Conservation (phyloP, 2,329 filamentous ascomycete species). For the Fusarium sp. region DNA sequence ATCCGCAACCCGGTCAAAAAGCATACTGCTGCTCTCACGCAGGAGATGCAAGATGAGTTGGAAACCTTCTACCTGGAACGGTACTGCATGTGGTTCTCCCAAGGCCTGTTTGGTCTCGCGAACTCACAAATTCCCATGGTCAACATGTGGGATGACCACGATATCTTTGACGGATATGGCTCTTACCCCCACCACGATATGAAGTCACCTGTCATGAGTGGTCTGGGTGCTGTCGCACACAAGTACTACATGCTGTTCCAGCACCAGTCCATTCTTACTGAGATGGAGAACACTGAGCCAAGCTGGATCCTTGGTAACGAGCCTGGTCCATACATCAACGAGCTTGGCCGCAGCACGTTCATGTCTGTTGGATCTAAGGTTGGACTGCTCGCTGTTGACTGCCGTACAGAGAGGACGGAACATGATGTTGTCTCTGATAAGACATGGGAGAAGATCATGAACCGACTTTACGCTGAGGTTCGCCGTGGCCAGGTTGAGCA, state of each 20-base stretch:
- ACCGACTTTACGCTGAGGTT: constrained; percentile 85
- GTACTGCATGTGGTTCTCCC: constrained; percentile 96
- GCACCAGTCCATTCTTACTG: constrained; percentile 86
- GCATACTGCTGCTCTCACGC: constrained; percentile 79
- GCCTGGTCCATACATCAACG: constrained; percentile 89
- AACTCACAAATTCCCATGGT: constrained; percentile 97
- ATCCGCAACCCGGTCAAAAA: constrained; percentile 85
- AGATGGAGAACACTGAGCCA: constrained; percentile 85
- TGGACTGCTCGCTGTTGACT: constrained; percentile 87
- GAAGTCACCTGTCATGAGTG: constrained; percentile 88
- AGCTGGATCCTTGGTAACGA: constrained; percentile 87
- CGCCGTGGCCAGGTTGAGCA: constrained; percentile 88
- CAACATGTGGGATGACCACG: constrained; percentile 97
- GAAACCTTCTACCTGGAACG: constrained; percentile 89
- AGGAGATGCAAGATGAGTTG: constrained; percentile 87
- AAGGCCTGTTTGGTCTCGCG: constrained; percentile 92
- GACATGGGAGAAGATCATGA: constrained; percentile 88
- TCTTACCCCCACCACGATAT: constrained; percentile 94
- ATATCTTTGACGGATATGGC: constrained; percentile 90
- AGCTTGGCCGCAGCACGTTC: constrained; percentile 86
- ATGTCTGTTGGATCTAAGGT: constrained; percentile 83
- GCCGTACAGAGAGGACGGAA: constrained; percentile 87
- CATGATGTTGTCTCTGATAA: constrained; percentile 83
- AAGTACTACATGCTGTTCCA: constrained; percentile 99
- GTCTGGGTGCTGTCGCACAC: constrained; percentile 90